Conservation (phyloP, 345 rosid species). For the Corymbia maculata region DNA sequence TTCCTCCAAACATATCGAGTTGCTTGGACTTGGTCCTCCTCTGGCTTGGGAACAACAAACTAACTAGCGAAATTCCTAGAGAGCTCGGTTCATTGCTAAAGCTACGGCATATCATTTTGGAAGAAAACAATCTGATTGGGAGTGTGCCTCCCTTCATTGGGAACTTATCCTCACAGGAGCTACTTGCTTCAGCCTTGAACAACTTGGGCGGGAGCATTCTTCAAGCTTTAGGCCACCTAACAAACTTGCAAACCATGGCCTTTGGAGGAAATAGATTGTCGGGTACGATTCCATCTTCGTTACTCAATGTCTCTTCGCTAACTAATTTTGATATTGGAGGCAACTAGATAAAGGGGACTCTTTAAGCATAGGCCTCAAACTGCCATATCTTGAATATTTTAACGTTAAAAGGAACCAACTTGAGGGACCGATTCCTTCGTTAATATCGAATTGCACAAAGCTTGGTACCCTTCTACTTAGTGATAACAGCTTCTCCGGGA, state of each 20-base stretch:
- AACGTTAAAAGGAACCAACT: rapidly evolving
- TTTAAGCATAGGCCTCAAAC: neutral
- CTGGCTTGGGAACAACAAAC: rapidly evolving
- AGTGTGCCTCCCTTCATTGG: neutral
- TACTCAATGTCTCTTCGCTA: neutral
- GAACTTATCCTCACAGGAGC: neutral
- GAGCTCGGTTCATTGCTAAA: neutral
- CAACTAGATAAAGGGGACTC: rapidly evolving
- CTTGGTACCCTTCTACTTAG: rapidly evolving
- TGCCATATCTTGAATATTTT: too few species aligned
- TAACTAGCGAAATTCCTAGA: rapidly evolving
- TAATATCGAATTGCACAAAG: neutral
- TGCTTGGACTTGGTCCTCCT: rapidly evolving
- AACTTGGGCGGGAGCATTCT: neutral
- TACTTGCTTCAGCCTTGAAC: too few species aligned
- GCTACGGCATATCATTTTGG: too few species aligned
- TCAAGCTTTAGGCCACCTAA: rapidly evolving
- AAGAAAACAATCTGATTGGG: rapidly evolving
- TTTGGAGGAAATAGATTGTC: rapidly evolving
- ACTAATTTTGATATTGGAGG: rapidly evolving
- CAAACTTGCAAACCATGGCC: too few species aligned
- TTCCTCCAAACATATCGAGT: neutral
- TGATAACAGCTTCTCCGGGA: rapidly evolving
- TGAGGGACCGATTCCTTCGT: neutral
- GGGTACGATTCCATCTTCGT: neutral